Base-by-base conservation (phyloP, 805 yeast genomes). In the Sugiyamaella marilandica region DNA sequence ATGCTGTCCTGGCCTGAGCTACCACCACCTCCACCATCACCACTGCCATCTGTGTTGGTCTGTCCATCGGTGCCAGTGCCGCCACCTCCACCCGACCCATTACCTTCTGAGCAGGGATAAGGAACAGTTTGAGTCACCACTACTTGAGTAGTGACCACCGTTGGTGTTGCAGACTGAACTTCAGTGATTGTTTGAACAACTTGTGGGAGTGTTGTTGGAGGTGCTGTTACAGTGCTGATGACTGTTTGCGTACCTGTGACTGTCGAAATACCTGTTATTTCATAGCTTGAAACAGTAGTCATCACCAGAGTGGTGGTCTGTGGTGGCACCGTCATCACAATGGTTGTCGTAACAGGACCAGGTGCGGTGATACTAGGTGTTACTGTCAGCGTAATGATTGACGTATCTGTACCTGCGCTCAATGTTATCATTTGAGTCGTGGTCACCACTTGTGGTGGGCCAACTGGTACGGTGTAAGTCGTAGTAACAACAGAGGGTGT, bases 41-140 rank as follows among this genome's bases (percentile, higher is more conserved):
- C 3, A 24, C 29, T 24, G 29, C 29, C 29, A 3, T 24, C n/a
- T n/a, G n/a, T n/a, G n/a, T n/a, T n/a, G n/a, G n/a, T n/a, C n/a
- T n/a, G n/a, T n/a, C n/a, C n/a, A n/a, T n/a, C 29, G 7, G 29
- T 24, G 29, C 7, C 29, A 24, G 29, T 24, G 29, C 29, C 29
- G 29, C 29, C 29, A 24, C 7, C 29, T 5, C 29, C 29, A 24
- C 29, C 18, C 10, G 50, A 35, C 14, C 26, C 32, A 32, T 49
- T 24, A n/a, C 47, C 48, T 2, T n/a, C 29, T n/a, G 11, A 31
- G 21, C 55, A 52, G 9, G 55, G 53, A 37, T 51, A 52, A 13
- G 55, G 55, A n/a, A 52, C 53, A 5, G 56, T 50, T 11, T 24
- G 18, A 11, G 56, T 53, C 29, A 50, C 32, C 33, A 45, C 36